Evolutionary conservation across 2,329 filamentous ascomycete genomes (phyloP).

Genomic region (Hymenoscyphus fraxineus): DNA sequence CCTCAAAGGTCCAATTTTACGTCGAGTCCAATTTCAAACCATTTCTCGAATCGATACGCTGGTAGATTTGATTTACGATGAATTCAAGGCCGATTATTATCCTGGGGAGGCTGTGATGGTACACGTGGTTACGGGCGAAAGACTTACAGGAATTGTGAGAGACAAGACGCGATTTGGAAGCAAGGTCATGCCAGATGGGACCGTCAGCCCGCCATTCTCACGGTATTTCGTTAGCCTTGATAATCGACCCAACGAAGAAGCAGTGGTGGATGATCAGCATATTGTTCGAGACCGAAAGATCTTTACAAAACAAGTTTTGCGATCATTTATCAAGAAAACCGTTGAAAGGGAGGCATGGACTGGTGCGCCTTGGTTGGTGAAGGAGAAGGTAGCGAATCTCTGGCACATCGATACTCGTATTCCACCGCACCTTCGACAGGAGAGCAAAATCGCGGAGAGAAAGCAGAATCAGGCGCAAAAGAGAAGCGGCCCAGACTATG

Average conservation of each 20-base stretch:
- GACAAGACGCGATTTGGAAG: constrained; percentile 78
- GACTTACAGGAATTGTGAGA: constrained; percentile 69
- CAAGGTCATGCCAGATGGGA: constrained; percentile 62
- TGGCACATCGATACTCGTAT: constrained; percentile 88
- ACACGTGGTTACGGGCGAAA: constrained; percentile 63
- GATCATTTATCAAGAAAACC: constrained; percentile 92
- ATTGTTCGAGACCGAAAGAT: constrained; percentile 83
- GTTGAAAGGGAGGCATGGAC: constrained; percentile 90
- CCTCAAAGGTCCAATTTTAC: constrained; percentile 84
- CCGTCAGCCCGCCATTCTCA: constrained; percentile 65
- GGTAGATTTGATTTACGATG: constrained; percentile 64
- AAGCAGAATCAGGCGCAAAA: constrained; percentile 68
- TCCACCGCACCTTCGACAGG: constrained; percentile 76
- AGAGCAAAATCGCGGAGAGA: constrained; percentile 72
- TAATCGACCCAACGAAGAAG: constrained; percentile 65
- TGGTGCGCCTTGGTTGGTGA: constrained; percentile 95
- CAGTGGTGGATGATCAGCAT: constrained; percentile 74
- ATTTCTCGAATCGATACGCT: constrained; percentile 83
- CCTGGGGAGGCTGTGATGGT: constrained; percentile 82
- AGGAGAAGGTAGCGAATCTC: constrained; percentile 74
- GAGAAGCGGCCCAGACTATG: constrained; percentile 38
- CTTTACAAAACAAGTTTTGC: constrained; percentile 91
- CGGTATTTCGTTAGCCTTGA: constrained; percentile 77
- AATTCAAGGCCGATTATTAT: constrained; percentile 88
- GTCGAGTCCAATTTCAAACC: constrained; percentile 86